Percentiles rank a stretch among this genome's conserved stretches.
phyloP scores from a whole-genome alignment of 2,329 filamentous ascomycete genomes.

The Colletotrichum sp. region DNA sequence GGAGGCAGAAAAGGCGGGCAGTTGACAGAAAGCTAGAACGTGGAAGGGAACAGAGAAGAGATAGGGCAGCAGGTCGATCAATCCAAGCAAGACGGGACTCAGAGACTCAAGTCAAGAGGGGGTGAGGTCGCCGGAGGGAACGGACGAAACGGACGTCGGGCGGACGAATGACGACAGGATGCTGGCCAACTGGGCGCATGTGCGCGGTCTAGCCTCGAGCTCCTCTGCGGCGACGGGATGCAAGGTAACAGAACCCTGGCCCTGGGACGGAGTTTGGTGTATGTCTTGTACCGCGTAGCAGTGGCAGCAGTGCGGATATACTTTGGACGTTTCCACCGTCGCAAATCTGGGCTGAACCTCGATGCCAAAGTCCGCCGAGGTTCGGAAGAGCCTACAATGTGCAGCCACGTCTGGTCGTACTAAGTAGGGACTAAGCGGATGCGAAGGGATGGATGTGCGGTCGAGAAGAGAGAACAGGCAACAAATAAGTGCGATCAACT shows the following conservation, averaged over 20 bases:
- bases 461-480: not conserved
- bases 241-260: constrained; percentile 3
- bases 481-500: not conserved
- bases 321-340: not conserved
- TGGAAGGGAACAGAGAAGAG: not conserved
- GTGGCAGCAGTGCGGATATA: not conserved
- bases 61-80: not conserved
- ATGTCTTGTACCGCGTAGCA: not conserved
- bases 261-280: not conserved
- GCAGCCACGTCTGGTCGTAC: not conserved
- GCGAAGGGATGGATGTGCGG: not conserved
- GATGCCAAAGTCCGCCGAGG: not conserved
- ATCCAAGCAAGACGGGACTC: not conserved
- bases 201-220: not conserved
- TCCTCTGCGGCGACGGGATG: not conserved
- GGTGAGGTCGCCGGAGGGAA: constrained; percentile 16
- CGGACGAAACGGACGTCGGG: constrained; percentile 14
- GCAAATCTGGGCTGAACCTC: not conserved
- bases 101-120: not conserved
- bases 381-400: not conserved
- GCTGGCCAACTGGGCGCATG: not conserved
- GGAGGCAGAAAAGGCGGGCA: not conserved
- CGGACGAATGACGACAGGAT: constrained; percentile 17
- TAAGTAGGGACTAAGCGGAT: not conserved
- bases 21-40: constrained; percentile 3